Conservation (phyloP, 495 filamentous ascomycete genomes). For the Tuber indicum region DNA sequence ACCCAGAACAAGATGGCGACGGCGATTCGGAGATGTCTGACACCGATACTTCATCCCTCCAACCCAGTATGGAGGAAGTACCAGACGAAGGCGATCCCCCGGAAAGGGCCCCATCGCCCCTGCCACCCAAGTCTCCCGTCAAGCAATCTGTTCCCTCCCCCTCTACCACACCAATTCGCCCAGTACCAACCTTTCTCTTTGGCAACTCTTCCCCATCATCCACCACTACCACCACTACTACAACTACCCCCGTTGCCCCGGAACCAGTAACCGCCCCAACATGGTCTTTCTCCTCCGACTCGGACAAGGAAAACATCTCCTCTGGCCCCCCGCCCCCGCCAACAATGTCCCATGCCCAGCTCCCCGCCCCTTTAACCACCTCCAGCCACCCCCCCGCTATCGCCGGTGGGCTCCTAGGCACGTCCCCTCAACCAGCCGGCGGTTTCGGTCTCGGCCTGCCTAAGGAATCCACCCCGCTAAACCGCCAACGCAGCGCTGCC, state of each 20-base stretch:
- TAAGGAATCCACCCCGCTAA: conserved; percentile 26
- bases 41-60: conserved; percentile 22
- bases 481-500: conserved; percentile 30
- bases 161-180: conserved; percentile 16
- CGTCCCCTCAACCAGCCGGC: conserved; percentile 29
- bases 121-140: conserved; percentile 31
- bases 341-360: conserved; percentile 38
- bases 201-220: conserved; percentile 17
- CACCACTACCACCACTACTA: conserved; percentile 14
- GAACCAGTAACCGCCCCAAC: conserved; percentile 2
- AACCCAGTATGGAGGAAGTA: conserved; percentile 23
- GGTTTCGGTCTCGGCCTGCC: conserved; percentile 29
- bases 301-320: conserved; percentile 39
- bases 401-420: conserved; percentile 31
- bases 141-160: conserved; percentile 17
- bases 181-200: conserved; percentile 29
- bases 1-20: conserved; percentile 11
- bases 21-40: conserved; percentile 38
- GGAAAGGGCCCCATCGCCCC: conserved; percentile 18
- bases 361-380: conserved; percentile 32
- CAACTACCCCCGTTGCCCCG: conserved; percentile 10
- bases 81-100: conserved; percentile 15
- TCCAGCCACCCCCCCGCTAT: conserved; percentile 24
- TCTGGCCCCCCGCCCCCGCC: conserved; percentile 38
- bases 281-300: conserved; percentile 35